phyloP scores from a whole-genome alignment of 2,329 filamentous ascomycete genomes.

The Atkinsonella hypoxylon region DNA sequence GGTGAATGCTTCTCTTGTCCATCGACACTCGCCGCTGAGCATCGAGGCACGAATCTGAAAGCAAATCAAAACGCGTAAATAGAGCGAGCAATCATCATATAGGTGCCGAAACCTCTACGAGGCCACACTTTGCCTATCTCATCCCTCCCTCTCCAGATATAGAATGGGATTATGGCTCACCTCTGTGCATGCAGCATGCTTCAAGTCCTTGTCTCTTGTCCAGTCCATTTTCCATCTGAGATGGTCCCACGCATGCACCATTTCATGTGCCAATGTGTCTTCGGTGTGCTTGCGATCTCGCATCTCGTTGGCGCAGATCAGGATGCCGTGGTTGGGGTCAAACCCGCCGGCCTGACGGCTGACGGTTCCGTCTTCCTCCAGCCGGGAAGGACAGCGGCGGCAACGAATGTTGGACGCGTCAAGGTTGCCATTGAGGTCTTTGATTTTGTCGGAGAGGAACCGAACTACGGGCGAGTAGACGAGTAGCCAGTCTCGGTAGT shows the following conservation, averaged over 20 bases:
- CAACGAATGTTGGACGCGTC: slow-evolving; percentile 69
- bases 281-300: slow-evolving; percentile 70
- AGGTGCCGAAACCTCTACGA: not conserved
- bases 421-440: slow-evolving; percentile 64
- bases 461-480: slow-evolving; percentile 74
- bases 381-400: slow-evolving; percentile 55
- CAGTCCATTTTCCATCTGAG: slow-evolving; percentile 84
- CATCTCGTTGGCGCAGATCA: slow-evolving; percentile 88
- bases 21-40: slow-evolving; percentile 87
- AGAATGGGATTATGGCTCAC: slow-evolving; percentile 30
- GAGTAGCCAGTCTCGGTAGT: slow-evolving; percentile 73
- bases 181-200: slow-evolving; percentile 90
- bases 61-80: not conserved
- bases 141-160: not conserved
- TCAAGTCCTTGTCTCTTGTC: slow-evolving; percentile 55
- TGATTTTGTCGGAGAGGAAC: slow-evolving; percentile 75
- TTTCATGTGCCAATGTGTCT: slow-evolving; percentile 91
- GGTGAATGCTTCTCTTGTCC: slow-evolving; percentile 73
- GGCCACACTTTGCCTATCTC: not conserved
- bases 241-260: slow-evolving; percentile 96
- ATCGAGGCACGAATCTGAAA: slow-evolving; percentile 78
- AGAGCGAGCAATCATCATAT: not conserved
- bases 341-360: slow-evolving; percentile 70
- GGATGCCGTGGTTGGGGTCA: slow-evolving; percentile 71
- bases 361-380: slow-evolving; percentile 45